Percentiles rank a stretch among this genome's conserved stretches.
phyloP scores from a whole-genome alignment of 148 eudicot genomes.

The Pharnaceum exiguum region DNA sequence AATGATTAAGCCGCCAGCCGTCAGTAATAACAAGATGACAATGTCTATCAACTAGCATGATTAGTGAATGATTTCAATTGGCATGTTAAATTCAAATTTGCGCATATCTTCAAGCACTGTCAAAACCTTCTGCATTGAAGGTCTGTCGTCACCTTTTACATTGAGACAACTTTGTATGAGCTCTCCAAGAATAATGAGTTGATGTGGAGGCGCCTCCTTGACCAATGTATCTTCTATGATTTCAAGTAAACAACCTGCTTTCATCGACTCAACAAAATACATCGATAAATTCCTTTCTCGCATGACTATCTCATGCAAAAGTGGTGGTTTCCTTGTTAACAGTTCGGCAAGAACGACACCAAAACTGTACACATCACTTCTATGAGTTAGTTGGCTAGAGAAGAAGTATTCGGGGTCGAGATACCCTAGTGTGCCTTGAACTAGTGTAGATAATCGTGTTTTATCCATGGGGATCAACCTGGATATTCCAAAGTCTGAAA shows the following conservation, averaged over 20 bases:
- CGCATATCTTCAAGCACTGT: too few relatives aligned
- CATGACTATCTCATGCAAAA: neutral
- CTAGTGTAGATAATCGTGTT: constrained; percentile 4
- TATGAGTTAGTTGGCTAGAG: constrained; percentile 5
- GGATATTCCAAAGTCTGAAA: constrained; percentile 22
- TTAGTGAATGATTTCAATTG: too few relatives aligned
- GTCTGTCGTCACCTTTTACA: constrained; percentile 11
- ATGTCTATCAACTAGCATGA: too few relatives aligned
- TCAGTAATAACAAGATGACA: too few relatives aligned
- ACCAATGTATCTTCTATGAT: constrained; percentile 16
- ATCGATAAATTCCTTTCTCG: constrained; percentile 5
- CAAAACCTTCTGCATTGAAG: constrained; percentile 24
- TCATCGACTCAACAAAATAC: constrained; percentile 4
- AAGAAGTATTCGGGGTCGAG: constrained; percentile 14
- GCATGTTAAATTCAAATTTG: too few relatives aligned
- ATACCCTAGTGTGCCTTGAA: constrained; percentile 18
- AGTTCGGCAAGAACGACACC: constrained; percentile 19
- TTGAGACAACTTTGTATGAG: constrained; percentile 13
- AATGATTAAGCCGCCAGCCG: too few relatives aligned
- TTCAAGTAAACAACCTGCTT: neutral
- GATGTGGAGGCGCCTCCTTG: constrained; percentile 14
- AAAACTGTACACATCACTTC: constrained; percentile 25
- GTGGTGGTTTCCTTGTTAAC: constrained; percentile 1
- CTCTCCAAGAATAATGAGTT: constrained; percentile 3
- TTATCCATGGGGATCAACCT: constrained; percentile 14